Base-by-base conservation (phyloP, 1,139 yeast genomes). In the Candida smagusa region DNA sequence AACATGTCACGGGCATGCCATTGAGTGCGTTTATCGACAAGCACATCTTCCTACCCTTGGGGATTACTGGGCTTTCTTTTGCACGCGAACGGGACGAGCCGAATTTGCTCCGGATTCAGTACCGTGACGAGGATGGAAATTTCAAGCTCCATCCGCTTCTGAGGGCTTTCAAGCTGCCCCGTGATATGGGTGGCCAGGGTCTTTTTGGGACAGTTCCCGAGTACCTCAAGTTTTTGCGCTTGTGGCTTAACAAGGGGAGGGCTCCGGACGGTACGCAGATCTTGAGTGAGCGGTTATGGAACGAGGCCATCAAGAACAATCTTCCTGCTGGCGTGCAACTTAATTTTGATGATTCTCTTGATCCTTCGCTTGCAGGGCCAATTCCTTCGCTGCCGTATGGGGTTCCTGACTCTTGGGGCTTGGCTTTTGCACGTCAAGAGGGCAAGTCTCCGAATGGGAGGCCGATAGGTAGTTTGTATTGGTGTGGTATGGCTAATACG, bases 101-200 rank as follows among this genome's bases (percentile, higher is more conserved):
- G 12, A 58, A 59, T 30, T 44, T 62, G 41, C 48, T 64, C 9
- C 53, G 47, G 21, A 39, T 63, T n/a, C 63, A 63, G 38, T 41
- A 49, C 33, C 27, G 37, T 12, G 12, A 13, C 2, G 22, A 24
- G 49, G 43, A 28, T 45, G 49, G 30, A 32, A 43, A 9, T 3
- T 31, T 35, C 11, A 16, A 9, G 3, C 22, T 22, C 1, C 31
- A 37, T 5, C 33, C 32, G 3, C 11, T 32, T 12, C 29, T 28
- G 31, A 28, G 31, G 16, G 12, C n/a, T 3, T 33, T 29, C 22
- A 30, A 19, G 12, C 25, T 22, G 26, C 38, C 36, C 2, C 33
- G 66, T n/a, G 72, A 69, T 43, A 59, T 69, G 61, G 79, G 78
- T 6, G 79, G 79, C 12, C 77, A 71, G 37, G 79, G 79, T 1